Base-by-base conservation (phyloP, 2,329 filamentous ascomycete species). In the Tolypocladium endophyticum region DNA sequence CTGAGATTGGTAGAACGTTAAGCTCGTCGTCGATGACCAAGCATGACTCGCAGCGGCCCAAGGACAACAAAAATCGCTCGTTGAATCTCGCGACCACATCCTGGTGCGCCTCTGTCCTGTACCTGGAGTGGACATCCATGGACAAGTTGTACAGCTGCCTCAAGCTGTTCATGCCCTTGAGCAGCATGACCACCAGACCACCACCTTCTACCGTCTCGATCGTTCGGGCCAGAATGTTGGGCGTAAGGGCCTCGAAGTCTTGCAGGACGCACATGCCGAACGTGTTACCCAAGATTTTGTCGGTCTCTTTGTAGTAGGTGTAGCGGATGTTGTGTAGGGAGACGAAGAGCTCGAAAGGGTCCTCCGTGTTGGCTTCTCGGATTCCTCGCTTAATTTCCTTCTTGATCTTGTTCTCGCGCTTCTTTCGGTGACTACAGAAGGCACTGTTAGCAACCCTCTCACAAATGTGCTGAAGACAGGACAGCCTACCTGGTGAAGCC, bases 301-400 rank as follows among this genome's bases (percentile, higher is more conserved):
- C 94, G 35, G 94, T 97, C 78, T 99, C 94, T 77, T 99, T 99
- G 81, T 99, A 99, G 81, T 96, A 99, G 60, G 94, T 91, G 83
- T 99, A 99, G 74, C 94, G 89, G 72, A 99, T 96, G 74, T 97
- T 92, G 78, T 97, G 90, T 60, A 96, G 86, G 61, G 92, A 94
- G 68, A 97, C 88, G 76, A 97, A 99, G 59, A 97, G 84, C 77
- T 99, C 94, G 78, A 99, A 99, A 0, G 94, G 89, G 72, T 99
- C 94, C 72, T 96, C 91, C 59, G 86, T 84, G 74, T 99, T 96
- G 63, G 89, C 85, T 74, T 99, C 94, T 70, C 95, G 86, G 65
- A 92, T 91, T 53, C 94, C 94, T 68, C 92, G 85, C 79, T 96
- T 97, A 74, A 99, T 91, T 71, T 99, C 94, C 75, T 93, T 96